These are phyloP conservation scores for Boletus patriciae DNA, from an alignment of 768 basidiomycete species.

Conservation along the genomic window DNA sequence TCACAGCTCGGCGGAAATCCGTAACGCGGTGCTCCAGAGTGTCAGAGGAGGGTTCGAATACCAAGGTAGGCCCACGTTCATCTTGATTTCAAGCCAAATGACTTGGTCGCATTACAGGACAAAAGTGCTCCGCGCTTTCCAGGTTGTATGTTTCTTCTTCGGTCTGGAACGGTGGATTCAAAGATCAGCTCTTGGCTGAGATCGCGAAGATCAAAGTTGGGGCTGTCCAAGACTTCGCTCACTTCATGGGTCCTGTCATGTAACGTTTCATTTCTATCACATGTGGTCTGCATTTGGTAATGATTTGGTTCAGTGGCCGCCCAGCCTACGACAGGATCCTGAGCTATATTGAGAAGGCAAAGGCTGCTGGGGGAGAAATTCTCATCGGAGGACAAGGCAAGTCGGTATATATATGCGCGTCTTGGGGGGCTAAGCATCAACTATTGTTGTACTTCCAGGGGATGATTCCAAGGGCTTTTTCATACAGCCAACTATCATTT, in stretches of 20 bases:
- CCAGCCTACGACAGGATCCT: constrained; percentile 88
- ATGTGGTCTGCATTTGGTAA: neutral
- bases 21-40: constrained; percentile 86
- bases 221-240: constrained; percentile 64
- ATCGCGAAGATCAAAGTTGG: constrained; percentile 87
- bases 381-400: constrained; percentile 80
- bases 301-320: constrained; percentile 53
- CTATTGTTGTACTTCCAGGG: constrained; percentile 38
- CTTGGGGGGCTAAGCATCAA: neutral
- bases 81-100: neutral
- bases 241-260: constrained; percentile 98
- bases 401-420: constrained; percentile 14
- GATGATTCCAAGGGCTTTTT: constrained; percentile 94
- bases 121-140: constrained; percentile 96
- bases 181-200: constrained; percentile 71
- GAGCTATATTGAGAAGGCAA: constrained; percentile 82
- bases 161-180: constrained; percentile 85
- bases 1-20: constrained; percentile 82
- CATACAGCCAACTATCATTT: constrained; percentile 90
- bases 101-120: constrained; percentile 47
- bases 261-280: constrained; percentile 33
- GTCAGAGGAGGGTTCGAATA: constrained; percentile 94
- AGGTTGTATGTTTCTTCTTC: constrained; percentile 87
- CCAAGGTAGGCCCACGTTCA: constrained; percentile 55
- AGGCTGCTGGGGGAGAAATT: constrained; percentile 85